These are phyloP conservation scores for Suillus placidus DNA, from an alignment of 768 basidiomycete genomes.

Conservation along the genomic window DNA sequence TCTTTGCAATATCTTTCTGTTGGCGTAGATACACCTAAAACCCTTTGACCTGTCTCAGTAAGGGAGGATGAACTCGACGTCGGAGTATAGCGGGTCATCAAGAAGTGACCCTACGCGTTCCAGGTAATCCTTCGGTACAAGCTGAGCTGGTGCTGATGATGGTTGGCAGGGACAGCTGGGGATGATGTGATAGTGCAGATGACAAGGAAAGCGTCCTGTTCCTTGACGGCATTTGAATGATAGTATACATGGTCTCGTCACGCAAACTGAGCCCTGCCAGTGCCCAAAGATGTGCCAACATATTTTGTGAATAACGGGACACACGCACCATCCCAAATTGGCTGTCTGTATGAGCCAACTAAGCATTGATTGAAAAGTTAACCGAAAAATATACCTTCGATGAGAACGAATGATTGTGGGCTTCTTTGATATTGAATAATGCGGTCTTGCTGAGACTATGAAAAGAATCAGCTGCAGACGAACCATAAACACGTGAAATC, in stretches of 20 bases:
- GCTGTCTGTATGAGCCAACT: constrained; percentile 52
- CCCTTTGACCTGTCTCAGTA: constrained; percentile 41
- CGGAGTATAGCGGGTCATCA: constrained; percentile 83
- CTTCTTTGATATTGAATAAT: constrained; percentile 71
- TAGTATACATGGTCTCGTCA: constrained; percentile 72
- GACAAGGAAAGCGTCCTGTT: constrained; percentile 72
- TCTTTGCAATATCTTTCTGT: constrained; percentile 64
- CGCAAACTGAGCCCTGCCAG: constrained; percentile 83
- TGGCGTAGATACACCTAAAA: constrained; percentile 61
- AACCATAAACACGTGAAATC: constrained; percentile 1
- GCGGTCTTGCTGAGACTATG: constrained; percentile 50
- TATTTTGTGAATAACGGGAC: background rate
- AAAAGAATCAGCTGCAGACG: constrained; percentile 1
- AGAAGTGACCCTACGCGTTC: constrained; percentile 74
- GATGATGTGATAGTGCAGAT: constrained; percentile 78
- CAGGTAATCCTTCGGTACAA: constrained; percentile 68
- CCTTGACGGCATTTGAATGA: constrained; percentile 50
- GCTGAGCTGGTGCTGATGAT: constrained; percentile 47
- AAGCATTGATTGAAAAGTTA: constrained; percentile 17
- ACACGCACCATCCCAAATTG: constrained; percentile 81
- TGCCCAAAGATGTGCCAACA: constrained; percentile 10
- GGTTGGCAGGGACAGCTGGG: constrained; percentile 52
- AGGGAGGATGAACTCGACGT: constrained; percentile 80
- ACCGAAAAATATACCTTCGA: constrained; percentile 49
- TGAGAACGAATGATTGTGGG: constrained; percentile 80